A percentile compares a stretch with the other conserved stretches of the same genome.
Conservation (phyloP, 148 eudicot genomes). For the Selenicereus undatus region DNA sequence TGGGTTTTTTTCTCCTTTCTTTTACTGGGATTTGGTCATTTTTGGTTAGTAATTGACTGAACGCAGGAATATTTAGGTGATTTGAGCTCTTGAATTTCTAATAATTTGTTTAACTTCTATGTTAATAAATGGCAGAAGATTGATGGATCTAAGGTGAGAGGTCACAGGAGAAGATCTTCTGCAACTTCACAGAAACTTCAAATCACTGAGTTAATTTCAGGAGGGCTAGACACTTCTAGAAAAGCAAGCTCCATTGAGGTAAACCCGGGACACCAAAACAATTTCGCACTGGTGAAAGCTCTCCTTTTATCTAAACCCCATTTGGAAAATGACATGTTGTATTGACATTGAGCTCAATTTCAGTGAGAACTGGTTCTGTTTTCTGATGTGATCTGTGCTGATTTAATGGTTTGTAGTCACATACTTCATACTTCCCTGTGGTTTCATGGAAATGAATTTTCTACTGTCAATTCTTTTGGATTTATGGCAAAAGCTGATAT, state of each 20-base stretch:
- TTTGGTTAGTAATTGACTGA: too few species aligned
- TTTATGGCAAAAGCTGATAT: slow-evolving; percentile 9
- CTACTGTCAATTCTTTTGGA: slow-evolving; percentile 9
- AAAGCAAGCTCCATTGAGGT: slow-evolving; percentile 52
- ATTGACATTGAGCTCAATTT: slow-evolving; percentile 13
- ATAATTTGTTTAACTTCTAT: background rate
- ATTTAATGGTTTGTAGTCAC: slow-evolving; percentile 11
- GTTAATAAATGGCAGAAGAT: slow-evolving; percentile 14
- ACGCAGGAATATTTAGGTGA: too few species aligned
- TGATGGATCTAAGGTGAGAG: slow-evolving; percentile 35
- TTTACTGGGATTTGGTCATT: background rate
- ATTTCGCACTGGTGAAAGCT: too few species aligned
- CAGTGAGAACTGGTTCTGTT: slow-evolving; percentile 12
- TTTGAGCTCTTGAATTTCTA: background rate
- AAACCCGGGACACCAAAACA: slow-evolving; percentile 1
- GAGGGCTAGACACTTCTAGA: slow-evolving; percentile 29
- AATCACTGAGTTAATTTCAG: slow-evolving; percentile 44
- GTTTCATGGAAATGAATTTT: slow-evolving; percentile 13
- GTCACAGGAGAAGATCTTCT: slow-evolving; percentile 65
- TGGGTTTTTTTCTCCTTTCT: background rate
- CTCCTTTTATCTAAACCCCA: background rate
- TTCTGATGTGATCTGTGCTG: slow-evolving; percentile 24
- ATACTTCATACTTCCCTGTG: background rate
- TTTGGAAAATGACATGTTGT: slow-evolving; percentile 11
- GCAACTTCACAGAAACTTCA: slow-evolving; percentile 47